Evolutionary conservation across 169 alveolate species (phyloP).

Genomic region (Plasmodium vivax): DNA sequence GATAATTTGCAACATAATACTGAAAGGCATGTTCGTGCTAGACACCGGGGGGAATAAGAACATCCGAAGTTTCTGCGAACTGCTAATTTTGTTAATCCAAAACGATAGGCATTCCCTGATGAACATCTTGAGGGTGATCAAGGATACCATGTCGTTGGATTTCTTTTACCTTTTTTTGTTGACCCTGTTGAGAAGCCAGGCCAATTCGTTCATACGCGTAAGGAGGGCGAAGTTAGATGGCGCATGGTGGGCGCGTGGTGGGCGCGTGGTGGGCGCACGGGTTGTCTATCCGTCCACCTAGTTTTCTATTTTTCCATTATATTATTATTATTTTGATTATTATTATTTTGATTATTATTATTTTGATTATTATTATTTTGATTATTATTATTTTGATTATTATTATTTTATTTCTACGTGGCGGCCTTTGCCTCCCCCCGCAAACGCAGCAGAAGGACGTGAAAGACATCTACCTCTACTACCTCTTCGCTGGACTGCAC

Average conservation of each 20-base stretch:
- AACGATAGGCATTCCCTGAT: constrained; percentile 31
- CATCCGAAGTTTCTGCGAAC: constrained; percentile 53
- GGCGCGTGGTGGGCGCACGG: background rate
- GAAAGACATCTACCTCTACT: constrained; percentile 64
- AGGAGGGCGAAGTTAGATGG: background rate
- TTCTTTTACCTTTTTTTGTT: constrained; percentile 65
- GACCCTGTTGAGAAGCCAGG: constrained; percentile 9
- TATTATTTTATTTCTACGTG: background rate
- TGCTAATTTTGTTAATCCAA: constrained; percentile 42
- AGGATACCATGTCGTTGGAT: constrained; percentile 32
- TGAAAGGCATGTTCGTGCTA: constrained; percentile 35
- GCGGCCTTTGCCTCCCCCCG: background rate
- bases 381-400: background rate
- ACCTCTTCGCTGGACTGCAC: constrained; percentile 58
- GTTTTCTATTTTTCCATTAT: background rate
- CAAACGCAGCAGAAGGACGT: constrained; percentile 29
- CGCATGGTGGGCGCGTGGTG: background rate
- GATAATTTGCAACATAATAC: constrained; percentile 54
- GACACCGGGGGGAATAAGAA: constrained; percentile 28
- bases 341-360: background rate
- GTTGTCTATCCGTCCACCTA: background rate
- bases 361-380: too few species aligned
- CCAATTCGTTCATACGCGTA: constrained; percentile 19
- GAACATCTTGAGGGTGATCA: constrained; percentile 34
- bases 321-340: background rate